Evolutionary conservation across 2,329 filamentous ascomycete species (phyloP).

Genomic region (Neocucurbitaria cava): DNA sequence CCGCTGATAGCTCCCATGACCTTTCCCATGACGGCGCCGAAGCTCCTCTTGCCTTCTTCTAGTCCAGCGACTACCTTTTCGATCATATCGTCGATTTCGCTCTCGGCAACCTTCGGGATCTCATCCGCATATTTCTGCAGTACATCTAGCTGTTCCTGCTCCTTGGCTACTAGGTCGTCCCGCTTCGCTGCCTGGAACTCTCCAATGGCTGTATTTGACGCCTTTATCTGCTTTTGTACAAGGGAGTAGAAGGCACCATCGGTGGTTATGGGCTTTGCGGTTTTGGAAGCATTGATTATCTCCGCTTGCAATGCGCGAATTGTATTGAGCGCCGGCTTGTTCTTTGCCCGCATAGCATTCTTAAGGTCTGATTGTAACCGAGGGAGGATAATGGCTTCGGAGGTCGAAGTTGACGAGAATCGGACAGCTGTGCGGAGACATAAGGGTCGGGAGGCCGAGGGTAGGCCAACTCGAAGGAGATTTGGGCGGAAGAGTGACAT

Average conservation of each 20-base stretch:
- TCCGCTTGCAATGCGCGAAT: slow-evolving; percentile 73
- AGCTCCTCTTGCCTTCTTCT: slow-evolving; percentile 57
- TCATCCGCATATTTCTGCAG: slow-evolving; percentile 69
- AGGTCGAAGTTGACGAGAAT: slow-evolving; percentile 23
- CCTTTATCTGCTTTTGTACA: slow-evolving; percentile 68
- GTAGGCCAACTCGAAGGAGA: slow-evolving; percentile 22
- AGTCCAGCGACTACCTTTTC: slow-evolving; percentile 60
- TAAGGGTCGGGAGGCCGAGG: slow-evolving; percentile 15
- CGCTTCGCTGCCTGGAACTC: slow-evolving; percentile 71
- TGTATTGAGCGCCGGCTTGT: slow-evolving; percentile 68
- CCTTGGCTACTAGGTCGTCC: slow-evolving; percentile 73
- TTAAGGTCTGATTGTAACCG: slow-evolving; percentile 57
- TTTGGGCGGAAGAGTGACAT: slow-evolving; percentile 38
- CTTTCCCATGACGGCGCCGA: slow-evolving; percentile 70
- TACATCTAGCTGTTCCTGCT: slow-evolving; percentile 69
- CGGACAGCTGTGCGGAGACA: slow-evolving; percentile 32
- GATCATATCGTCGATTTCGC: slow-evolving; percentile 65
- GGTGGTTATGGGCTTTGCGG: slow-evolving; percentile 70
- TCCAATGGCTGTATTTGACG: slow-evolving; percentile 63
- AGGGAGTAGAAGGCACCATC: slow-evolving; percentile 73
- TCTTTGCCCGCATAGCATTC: slow-evolving; percentile 56
- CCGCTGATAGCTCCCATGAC: slow-evolving; percentile 63
- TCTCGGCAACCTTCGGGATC: slow-evolving; percentile 65
- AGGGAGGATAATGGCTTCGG: slow-evolving; percentile 45
- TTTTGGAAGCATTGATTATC: slow-evolving; percentile 79